Evolutionary conservation across 75 land plant species (phyloP).

Genomic region (Selaginella tamariscina): DNA sequence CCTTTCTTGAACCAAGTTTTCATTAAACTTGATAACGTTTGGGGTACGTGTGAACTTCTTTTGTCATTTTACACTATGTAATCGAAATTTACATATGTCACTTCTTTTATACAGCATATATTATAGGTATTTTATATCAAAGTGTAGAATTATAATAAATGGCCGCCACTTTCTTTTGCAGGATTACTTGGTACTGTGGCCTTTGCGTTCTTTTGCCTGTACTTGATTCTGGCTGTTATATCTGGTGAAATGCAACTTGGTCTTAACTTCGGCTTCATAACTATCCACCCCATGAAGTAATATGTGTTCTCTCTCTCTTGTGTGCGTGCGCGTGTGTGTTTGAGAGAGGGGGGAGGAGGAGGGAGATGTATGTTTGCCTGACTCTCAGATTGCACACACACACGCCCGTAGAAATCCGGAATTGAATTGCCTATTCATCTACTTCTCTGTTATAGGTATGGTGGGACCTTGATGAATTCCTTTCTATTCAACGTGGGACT

Average conservation of each 20-base stretch:
- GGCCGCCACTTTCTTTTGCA: slow-evolving; percentile 16
- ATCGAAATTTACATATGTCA: not conserved
- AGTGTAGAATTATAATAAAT: not conserved
- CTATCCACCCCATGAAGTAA: slow-evolving; percentile 97
- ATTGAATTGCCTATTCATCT: too few relatives aligned
- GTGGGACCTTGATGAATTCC: slow-evolving; percentile 92
- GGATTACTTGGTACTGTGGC: slow-evolving; percentile 94
- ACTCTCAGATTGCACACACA: too few relatives aligned
- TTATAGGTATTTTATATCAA: too few relatives aligned
- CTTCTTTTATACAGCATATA: too few relatives aligned
- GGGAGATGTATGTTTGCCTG: too few relatives aligned
- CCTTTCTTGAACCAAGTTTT: slow-evolving; percentile 87
- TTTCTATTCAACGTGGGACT: slow-evolving; percentile 92
- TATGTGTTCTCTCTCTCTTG: not conserved
- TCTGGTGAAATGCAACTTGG: slow-evolving; percentile 98
- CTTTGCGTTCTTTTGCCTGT: slow-evolving; percentile 92
- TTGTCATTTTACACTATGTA: not conserved
- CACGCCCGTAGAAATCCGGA: too few relatives aligned
- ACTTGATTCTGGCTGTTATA: slow-evolving; percentile 85
- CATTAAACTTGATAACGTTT: slow-evolving; percentile 73
- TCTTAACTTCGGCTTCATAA: slow-evolving; percentile 72
- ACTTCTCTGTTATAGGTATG: slow-evolving; percentile 50
- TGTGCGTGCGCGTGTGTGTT: not conserved
- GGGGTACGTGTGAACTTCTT: slow-evolving; percentile 47
- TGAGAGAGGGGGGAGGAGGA: too few relatives aligned